Conservation (phyloP, 768 basidiomycete species). For the Galerina marginata region DNA sequence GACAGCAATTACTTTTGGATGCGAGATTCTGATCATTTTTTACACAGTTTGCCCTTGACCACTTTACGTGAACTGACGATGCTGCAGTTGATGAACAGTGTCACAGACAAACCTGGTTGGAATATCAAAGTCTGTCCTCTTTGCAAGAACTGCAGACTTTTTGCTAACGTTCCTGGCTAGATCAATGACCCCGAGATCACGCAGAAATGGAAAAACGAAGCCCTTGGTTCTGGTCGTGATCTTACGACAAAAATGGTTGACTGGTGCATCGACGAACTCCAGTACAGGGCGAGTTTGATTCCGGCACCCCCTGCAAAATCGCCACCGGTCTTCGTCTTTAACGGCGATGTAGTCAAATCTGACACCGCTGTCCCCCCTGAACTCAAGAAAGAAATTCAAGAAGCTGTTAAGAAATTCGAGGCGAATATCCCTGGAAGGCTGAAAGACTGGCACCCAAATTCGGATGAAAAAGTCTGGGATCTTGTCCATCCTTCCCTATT, state of each 20-base stretch:
- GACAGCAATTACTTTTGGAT: not conserved
- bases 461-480: conserved; percentile 48
- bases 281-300: conserved; percentile 23
- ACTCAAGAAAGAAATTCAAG: conserved; percentile 28
- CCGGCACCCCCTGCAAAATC: conserved; percentile 2
- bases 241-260: conserved; percentile 31
- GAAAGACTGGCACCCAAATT: conserved; percentile 54
- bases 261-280: conserved; percentile 34
- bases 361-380: conserved; percentile 35
- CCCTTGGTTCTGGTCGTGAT: conserved; percentile 17
- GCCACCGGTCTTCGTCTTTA: conserved; percentile 28
- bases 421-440: conserved; percentile 34
- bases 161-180: conserved; percentile 7
- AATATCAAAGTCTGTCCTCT: conserved; percentile 30
- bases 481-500: conserved; percentile 52
- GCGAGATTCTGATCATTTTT: not conserved
- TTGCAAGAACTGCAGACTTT: not conserved
- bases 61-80: conserved; percentile 38
- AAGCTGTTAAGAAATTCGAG: conserved; percentile 38
- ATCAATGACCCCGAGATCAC: conserved; percentile 28
- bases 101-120: conserved; percentile 42
- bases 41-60: conserved; percentile 21
- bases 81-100: conserved; percentile 39
- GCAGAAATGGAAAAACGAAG: conserved; percentile 33
- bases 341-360: conserved; percentile 36